Evolutionary conservation across 495 filamentous ascomycete genomes (phyloP).

Genomic region (Viridothelium virens): DNA sequence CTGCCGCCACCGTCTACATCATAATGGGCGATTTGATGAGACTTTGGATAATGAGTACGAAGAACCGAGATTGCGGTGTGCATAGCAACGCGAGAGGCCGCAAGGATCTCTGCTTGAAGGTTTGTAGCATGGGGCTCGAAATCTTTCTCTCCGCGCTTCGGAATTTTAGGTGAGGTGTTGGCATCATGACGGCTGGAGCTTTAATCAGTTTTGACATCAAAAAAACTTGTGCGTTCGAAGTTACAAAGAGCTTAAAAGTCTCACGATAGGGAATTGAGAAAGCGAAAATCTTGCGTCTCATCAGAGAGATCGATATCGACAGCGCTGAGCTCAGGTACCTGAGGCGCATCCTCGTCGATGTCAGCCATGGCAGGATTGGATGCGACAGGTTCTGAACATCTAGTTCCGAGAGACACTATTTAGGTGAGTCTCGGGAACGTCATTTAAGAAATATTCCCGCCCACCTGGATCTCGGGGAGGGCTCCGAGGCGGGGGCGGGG

Average conservation of each 20-base stretch:
- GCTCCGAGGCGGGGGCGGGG: not conserved
- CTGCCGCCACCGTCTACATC: conserved; percentile 41
- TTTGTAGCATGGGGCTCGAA: conserved; percentile 87
- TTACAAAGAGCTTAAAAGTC: conserved; percentile 8
- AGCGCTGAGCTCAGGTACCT: conserved; percentile 15
- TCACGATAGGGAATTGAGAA: conserved; percentile 56
- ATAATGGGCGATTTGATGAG: conserved; percentile 48
- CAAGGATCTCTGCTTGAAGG: conserved; percentile 66
- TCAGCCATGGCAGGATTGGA: conserved; percentile 33
- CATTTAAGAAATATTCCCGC: not conserved
- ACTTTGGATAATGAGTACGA: conserved; percentile 54
- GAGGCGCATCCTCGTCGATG: conserved; percentile 35
- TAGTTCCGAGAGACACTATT: too few relatives aligned
- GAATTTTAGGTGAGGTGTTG: conserved; percentile 38
- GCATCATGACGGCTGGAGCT: too few relatives aligned
- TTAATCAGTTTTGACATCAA: too few relatives aligned
- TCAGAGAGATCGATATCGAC: conserved; percentile 63
- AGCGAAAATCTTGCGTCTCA: conserved; percentile 82
- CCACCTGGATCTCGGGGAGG: not conserved
- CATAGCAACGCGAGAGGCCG: conserved; percentile 80
- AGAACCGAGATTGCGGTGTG: conserved; percentile 71
- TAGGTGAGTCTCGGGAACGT: not conserved
- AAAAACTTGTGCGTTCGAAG: too few relatives aligned
- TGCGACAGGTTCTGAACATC: not conserved
- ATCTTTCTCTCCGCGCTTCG: conserved; percentile 86